These are phyloP conservation scores for Lolium multiflorum DNA, from an alignment of 176 grass and related monocot species.

Conservation along the genomic window DNA sequence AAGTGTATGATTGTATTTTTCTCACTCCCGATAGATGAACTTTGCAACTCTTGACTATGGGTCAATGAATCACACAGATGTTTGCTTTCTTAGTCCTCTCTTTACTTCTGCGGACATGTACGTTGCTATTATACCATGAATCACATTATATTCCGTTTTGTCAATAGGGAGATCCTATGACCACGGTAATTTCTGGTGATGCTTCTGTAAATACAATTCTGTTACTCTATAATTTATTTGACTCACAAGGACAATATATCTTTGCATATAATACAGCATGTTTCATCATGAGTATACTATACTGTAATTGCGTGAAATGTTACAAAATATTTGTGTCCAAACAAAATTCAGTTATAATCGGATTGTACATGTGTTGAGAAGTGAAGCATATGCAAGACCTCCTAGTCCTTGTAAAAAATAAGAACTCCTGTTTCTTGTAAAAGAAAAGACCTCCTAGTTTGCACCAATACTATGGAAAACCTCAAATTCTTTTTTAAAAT, in stretches of 20 bases:
- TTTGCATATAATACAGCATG: neutral
- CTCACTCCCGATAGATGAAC: neutral
- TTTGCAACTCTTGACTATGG: neutral
- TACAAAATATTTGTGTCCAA: neutral
- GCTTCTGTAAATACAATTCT: neutral
- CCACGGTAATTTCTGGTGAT: neutral
- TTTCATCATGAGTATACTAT: neutral
- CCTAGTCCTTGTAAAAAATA: neutral
- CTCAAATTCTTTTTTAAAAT: no score
- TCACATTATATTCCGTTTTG: neutral
- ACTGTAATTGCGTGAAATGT: neutral
- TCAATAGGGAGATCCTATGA: neutral
- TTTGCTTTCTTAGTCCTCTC: neutral
- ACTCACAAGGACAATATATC: neutral
- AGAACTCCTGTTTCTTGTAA: no score
- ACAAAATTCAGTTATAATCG: neutral
- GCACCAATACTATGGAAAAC: neutral
- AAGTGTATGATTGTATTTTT: neutral
- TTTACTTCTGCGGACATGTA: neutral
- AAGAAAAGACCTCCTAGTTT: neutral
- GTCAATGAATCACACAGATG: constrained; percentile 1
- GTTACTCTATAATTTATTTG: neutral
- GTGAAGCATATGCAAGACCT: neutral
- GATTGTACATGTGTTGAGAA: neutral
- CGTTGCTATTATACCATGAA: neutral